Base-by-base conservation (phyloP, 1,284 basidiomycete genomes). In the Moesziomyces sp. region DNA sequence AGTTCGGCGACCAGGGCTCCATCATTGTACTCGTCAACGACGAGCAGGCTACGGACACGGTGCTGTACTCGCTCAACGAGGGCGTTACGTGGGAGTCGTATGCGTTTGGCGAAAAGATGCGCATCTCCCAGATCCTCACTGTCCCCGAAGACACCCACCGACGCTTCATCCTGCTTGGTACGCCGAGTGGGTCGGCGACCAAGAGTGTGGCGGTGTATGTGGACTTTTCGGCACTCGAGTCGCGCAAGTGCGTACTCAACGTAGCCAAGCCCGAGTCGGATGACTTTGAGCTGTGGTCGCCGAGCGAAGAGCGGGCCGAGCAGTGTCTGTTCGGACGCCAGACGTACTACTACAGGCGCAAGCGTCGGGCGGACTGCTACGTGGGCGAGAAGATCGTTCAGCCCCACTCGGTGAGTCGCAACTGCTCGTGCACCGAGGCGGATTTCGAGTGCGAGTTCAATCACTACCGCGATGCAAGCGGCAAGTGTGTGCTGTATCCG, bases 1-100 rank as follows among this genome's bases (percentile, higher is more conserved):
- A 97, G 82, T 98, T 94, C 80, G 96, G 96, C 40, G 97, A 99
- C 85, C 96, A 93, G 2, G 96, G 97, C 9, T 94, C 94, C 0
- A 88, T 99, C 64, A 88, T 99, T 40, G 87, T 99, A 69, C 91
- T 99, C 85, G 94, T 90, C 57, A 97, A 98, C 84, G 97, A 99
- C 84, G 94, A 98, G 84, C 91, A 91, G 62, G 89, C 94, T 0
- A 96, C 93, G 2, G 92, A 97, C 82, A 90, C 92, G 73, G 89
- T 98, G 42, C 85, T 94, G 68, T 98, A 91, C 86, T 93, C 92
- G 49, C 91, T 90, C 6, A 90, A 99, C 84, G 93, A 99, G 83
- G 96, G 96, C 3, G 71, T 89, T 42, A 88, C 84, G 6, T 99
- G 97, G 97, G 87, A 89, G 57, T 91, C 94, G 83, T 97, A 96